Base-by-base conservation (phyloP, 1,284 basidiomycete genomes). In the Puccinia triticina region DNA sequence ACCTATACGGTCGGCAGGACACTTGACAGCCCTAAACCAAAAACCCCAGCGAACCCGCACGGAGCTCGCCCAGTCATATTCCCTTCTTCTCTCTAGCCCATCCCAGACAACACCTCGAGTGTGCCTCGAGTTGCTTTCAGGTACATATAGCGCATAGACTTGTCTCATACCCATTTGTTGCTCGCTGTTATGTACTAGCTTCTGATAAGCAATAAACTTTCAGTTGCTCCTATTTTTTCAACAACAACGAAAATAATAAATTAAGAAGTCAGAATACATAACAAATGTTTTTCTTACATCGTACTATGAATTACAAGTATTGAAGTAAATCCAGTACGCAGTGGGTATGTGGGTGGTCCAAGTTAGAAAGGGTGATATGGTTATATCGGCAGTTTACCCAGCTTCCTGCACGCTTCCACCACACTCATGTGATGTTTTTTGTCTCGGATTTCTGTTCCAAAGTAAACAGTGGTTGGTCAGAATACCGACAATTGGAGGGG, bases 371-470 rank as follows among this genome's bases (percentile, higher is more conserved):
- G 21, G 18, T 40, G 61, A 32, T 66, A 18, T 26, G 14, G 34
- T 79, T 67, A 81, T 29, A 81, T 81, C 7, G 67, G 67, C 10
- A 81, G 29, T 57, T 81, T 73, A 3, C 48, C 78, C 21, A 73
- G 55, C 61, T 81, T 81, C 40, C 78, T 37, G 43, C 78, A 81
- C n/a, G 57, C 78, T 57, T 81, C 37, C 18, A 81, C 29, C 23
- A 73, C 61, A 12, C 71, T 59, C 43, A 73, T 40, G 12, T 43
- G n/a, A 29, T 81, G 67, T 21, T 66, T 61, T 11, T 73, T 43
- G 14, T 59, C 46, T 50, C 71, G 48, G 16, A 73, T 46, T 23
- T 23, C 78, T 81, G 59, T 26, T 50, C 32, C 67, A 66, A 55
- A 57, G n/a, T 46, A 64, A 34, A 37, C 7, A 26, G 37, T 26